Evolutionary conservation across 345 rosid species (phyloP).

Genomic region (Geranium brycei): DNA sequence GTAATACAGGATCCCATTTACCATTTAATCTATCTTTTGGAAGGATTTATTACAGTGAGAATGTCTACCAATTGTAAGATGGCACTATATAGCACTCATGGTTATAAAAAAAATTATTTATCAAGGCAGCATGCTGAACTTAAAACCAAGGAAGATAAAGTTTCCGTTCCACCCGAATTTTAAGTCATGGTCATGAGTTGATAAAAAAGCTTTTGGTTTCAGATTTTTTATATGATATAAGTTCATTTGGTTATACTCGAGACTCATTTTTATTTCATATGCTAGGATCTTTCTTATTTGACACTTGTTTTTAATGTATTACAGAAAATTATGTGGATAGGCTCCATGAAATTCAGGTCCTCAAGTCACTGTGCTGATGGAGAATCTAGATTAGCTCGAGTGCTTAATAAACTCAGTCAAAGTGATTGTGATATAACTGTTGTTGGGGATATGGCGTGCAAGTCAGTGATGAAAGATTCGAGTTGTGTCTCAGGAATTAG

Average conservation of each 20-base stretch:
- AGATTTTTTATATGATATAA: not conserved
- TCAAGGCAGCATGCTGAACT: not conserved
- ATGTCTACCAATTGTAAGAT: not conserved
- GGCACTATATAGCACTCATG: not conserved
- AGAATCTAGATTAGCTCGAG: conserved; percentile 26
- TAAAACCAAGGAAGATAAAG: not conserved
- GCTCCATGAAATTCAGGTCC: conserved; percentile 38
- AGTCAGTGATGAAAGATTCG: conserved; percentile 22
- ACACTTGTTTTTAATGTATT: conserved; percentile 6
- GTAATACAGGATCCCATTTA: no score
- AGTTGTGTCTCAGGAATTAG: conserved; percentile 13
- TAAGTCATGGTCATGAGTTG: not conserved
- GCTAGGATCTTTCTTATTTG: conserved; percentile 2
- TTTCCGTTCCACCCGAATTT: not conserved
- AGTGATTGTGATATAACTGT: conserved; percentile 29
- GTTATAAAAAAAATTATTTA: not conserved
- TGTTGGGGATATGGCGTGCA: conserved; percentile 36
- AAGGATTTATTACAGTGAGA: not conserved
- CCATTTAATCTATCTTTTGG: no score
- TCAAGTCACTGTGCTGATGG: conserved; percentile 21
- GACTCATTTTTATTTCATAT: not conserved
- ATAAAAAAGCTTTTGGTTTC: not conserved
- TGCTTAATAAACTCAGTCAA: conserved; percentile 23
- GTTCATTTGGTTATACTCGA: not conserved
- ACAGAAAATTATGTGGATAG: conserved; percentile 55